Conservation (phyloP, 257 asterid species). For the Ballota nigra region DNA sequence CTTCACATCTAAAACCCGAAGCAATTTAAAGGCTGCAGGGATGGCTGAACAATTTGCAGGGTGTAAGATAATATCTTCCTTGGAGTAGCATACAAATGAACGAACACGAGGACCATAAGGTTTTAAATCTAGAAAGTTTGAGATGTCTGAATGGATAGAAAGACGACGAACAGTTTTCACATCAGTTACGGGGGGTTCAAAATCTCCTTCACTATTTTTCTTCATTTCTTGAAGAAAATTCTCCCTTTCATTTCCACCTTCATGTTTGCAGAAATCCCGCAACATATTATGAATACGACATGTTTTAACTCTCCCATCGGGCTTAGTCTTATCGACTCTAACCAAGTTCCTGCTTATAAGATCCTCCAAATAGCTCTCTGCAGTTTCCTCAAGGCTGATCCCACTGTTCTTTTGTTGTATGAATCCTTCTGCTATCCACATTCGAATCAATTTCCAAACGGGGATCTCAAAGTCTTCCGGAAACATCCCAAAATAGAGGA, state of each 20-base stretch:
- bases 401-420: conserved; percentile 4
- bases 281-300: conserved; percentile 43
- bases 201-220: not conserved
- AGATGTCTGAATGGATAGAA: conserved; percentile 31
- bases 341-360: conserved; percentile 34
- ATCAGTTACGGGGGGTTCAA: not conserved
- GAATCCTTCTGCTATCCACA: conserved; percentile 48
- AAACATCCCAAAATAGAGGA: conserved; percentile 36
- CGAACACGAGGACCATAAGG: conserved; percentile 36
- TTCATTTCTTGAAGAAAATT: conserved; percentile 21
- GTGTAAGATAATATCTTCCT: conserved; percentile 22
- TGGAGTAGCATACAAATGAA: conserved; percentile 30
- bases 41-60: conserved; percentile 24
- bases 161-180: conserved; percentile 28
- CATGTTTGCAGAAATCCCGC: conserved; percentile 35
- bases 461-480: conserved; percentile 37
- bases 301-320: conserved; percentile 39
- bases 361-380: conserved; percentile 33
- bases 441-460: conserved; percentile 27
- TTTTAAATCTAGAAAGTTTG: conserved; percentile 7
- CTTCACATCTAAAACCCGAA: conserved; percentile 35
- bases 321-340: conserved; percentile 20
- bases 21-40: conserved; percentile 35
- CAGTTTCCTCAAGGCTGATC: conserved; percentile 29
- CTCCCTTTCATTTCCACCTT: conserved; percentile 20